Conservation (phyloP, 108 stramenopile genomes). For the Aurantiochytrium sp. region DNA sequence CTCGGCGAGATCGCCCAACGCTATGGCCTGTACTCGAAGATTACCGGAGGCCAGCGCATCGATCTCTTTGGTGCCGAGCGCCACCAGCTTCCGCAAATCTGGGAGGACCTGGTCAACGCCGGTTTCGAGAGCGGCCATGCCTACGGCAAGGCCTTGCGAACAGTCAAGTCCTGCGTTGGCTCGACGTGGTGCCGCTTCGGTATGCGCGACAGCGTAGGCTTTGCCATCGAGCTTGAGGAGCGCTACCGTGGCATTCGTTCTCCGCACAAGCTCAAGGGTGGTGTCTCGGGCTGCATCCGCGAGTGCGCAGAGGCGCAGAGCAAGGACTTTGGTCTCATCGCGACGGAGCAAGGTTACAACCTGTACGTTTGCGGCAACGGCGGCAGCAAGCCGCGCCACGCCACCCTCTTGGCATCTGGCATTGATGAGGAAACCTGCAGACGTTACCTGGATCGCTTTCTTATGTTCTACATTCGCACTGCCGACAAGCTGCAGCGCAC, state of each 20-base stretch:
- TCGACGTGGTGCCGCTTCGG: conserved; percentile 88
- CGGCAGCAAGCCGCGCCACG: conserved; percentile 75
- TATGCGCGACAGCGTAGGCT: conserved; percentile 77
- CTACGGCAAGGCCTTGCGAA: conserved; percentile 82
- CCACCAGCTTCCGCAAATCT: conserved; percentile 80
- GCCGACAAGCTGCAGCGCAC: conserved; percentile 79
- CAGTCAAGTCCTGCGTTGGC: conserved; percentile 86
- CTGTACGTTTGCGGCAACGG: conserved; percentile 82
- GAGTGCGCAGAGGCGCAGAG: conserved; percentile 85
- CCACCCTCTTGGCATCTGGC: conserved; percentile 72
- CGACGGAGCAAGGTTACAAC: conserved; percentile 85
- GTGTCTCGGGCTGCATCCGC: conserved; percentile 74
- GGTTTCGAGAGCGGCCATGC: conserved; percentile 86
- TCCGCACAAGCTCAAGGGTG: conserved; percentile 85
- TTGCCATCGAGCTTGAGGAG: conserved; percentile 77
- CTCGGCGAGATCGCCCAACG: conserved; percentile 73
- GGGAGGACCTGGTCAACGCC: conserved; percentile 76
- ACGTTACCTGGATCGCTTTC: conserved; percentile 79
- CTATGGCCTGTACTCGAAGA: conserved; percentile 76
- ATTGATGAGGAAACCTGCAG: conserved; percentile 77
- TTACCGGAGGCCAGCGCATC: conserved; percentile 81
- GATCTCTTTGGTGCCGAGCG: conserved; percentile 85
- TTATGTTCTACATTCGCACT: conserved; percentile 88
- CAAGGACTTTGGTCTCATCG: conserved; percentile 86
- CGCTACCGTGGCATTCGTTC: conserved; percentile 87